Percentiles rank a stretch among this genome's conserved stretches.
Conservation (phyloP, 495 filamentous ascomycete genomes). For the Penicillium fimorum region DNA sequence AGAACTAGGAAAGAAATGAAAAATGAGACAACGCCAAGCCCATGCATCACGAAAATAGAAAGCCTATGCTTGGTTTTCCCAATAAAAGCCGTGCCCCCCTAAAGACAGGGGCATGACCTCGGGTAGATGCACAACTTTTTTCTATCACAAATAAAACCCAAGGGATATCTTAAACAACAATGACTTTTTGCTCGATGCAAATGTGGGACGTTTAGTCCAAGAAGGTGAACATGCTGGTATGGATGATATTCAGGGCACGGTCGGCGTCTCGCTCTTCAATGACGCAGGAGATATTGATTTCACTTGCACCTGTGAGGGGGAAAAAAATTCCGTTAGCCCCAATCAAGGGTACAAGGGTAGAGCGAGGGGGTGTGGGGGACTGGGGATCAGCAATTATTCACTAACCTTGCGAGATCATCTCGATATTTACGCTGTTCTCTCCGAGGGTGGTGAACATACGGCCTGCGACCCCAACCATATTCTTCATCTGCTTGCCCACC, state of each 20-base stretch:
- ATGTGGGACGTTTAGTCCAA: conserved; percentile 38
- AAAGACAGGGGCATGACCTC: background rate
- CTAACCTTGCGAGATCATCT: conserved; percentile 96
- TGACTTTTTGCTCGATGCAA: conserved; percentile 10
- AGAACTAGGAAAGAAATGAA: background rate
- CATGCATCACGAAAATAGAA: conserved; percentile 14
- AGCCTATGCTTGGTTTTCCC: conserved; percentile 17
- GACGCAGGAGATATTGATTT: conserved; percentile 98
- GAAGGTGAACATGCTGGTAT: conserved; percentile 83
- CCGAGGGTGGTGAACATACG: conserved; percentile 88
- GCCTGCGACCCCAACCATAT: conserved; percentile 87
- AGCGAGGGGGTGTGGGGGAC: conserved; percentile 5
- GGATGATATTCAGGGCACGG: conserved; percentile 89
- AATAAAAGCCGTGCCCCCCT: background rate
- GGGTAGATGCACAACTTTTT: conserved; percentile 25
- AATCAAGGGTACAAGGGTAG: conserved; percentile 11
- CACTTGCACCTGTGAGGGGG: conserved; percentile 71
- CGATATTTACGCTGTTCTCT: conserved; percentile 85
- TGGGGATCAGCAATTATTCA: conserved; percentile 17
- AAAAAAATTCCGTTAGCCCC: conserved; percentile 20
- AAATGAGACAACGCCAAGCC: conserved; percentile 12
- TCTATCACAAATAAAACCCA: conserved; percentile 18
- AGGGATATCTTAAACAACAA: conserved; percentile 33
- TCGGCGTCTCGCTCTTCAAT: conserved; percentile 88
- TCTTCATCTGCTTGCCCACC: conserved; percentile 92